Evolutionary conservation across 176 grass and related monocot genomes (phyloP), one percentile per base, ranked within the genome.

Genomic region (Oryza longistaminata): DNA sequence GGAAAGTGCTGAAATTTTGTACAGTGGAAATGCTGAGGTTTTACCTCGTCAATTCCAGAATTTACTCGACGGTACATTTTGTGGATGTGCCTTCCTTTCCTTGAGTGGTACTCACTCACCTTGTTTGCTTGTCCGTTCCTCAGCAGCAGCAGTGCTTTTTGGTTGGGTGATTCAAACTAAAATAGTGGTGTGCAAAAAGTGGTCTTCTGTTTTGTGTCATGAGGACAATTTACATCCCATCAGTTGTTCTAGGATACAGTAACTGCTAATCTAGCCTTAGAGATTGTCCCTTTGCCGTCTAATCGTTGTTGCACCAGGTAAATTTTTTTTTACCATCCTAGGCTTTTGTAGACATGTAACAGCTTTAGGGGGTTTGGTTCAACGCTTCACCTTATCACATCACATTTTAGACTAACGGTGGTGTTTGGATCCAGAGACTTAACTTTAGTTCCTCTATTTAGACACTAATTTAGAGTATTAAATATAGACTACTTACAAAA

Each of bases 181-280:
- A 81, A 86, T 43, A 82, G 83, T 77, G 9, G 67, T 25, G 44
- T 77, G 78, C 79, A 75, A 82, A 90, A 90, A 76, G 67, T 55
- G 45, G 9, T n/a, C n/a, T 16, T 67, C 75, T 27, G 81, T 86
- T 72, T 49, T 33, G 42, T 78, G 67, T 78, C 66, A 11, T 67
- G 78, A 81, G 78, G 78, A 82, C 88, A 90, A 82, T 82, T 81
- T 53, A 52, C 78, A 48, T 78, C 73, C 7, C 73, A 86, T 86
- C 88, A 74, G 7, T 45, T 86, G 7, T 45, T 49, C 45, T 61
- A 37, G 67, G 27, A 1, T 24, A 24, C 58, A 21, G 19, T 60
- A 12, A 58, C 68, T 25, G 88, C 5, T 29, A 73, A 78, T 52
- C 67, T 73, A 86, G 68, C 19, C 61, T 78, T 24, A 62, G 46